A percentile compares a stretch with the other conserved stretches of the same genome.
Evolutionary conservation across 2,329 filamentous ascomycete species (phyloP).

Genomic region (Chaetoscypha palmicola): DNA sequence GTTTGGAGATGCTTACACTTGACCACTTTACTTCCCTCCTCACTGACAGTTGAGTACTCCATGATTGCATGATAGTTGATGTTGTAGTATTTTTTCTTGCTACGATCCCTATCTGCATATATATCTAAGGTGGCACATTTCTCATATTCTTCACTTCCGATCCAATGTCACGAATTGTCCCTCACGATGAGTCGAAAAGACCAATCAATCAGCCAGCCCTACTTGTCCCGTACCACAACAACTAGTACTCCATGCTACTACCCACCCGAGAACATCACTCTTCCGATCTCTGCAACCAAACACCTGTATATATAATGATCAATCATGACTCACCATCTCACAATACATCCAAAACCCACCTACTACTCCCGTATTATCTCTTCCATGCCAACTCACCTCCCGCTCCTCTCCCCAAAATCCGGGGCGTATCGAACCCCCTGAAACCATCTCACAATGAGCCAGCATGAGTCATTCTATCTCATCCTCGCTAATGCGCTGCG

Average conservation of each 20-base stretch:
- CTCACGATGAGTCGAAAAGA: conserved; percentile 12
- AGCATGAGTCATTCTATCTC: not conserved
- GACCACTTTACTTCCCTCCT: not conserved
- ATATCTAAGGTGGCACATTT: not conserved
- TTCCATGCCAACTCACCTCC: not conserved
- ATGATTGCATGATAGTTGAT: not conserved
- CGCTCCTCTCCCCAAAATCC: not conserved
- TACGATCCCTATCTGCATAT: not conserved
- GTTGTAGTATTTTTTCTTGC: not conserved
- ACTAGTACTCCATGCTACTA: no score
- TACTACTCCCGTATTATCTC: not conserved
- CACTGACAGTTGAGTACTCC: not conserved
- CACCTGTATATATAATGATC: not conserved
- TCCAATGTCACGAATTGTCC: not conserved
- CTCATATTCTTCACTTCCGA: not conserved
- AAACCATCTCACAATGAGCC: not conserved
- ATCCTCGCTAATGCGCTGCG: not conserved
- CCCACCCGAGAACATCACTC: no score
- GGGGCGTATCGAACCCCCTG: not conserved
- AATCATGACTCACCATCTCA: not conserved
- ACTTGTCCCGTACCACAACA: no score
- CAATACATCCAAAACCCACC: not conserved
- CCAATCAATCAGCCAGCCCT: no score
- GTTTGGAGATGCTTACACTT: not conserved
- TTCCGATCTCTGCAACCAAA: no score